phyloP scores from a whole-genome alignment of 805 yeast genomes.

The Wickerhamiella vanderwaltii region DNA sequence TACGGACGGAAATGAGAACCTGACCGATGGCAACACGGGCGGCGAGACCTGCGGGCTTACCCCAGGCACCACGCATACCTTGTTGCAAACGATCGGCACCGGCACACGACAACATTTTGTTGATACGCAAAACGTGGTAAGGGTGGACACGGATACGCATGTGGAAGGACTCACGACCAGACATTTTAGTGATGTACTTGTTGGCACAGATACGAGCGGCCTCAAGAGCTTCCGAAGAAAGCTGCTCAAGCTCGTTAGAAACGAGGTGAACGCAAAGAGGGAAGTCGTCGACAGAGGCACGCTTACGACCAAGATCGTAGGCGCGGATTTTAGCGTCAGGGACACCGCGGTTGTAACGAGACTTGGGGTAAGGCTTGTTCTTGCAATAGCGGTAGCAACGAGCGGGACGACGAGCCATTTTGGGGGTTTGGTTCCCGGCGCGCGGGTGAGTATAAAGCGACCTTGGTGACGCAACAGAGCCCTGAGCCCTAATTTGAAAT shows the following conservation, averaged over 20 bases:
- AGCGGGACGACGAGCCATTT: constrained; percentile 99
- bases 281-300: constrained; percentile 98
- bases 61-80: constrained; percentile 99
- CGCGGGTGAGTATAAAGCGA: not conserved
- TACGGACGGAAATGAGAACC: constrained; percentile 94
- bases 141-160: constrained; percentile 99
- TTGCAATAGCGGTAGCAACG: constrained; percentile 99
- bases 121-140: constrained; percentile 99
- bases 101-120: constrained; percentile 99
- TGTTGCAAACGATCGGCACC: constrained; percentile 99
- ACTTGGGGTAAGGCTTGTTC: constrained; percentile 99
- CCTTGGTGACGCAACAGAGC: not conserved
- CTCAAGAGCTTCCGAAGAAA: constrained; percentile 98
- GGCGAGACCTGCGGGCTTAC: constrained; percentile 99
- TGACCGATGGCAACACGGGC: constrained; percentile 99
- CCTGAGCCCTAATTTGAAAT: constrained; percentile 13
- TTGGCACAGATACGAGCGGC: constrained; percentile 99
- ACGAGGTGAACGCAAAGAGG: constrained; percentile 99
- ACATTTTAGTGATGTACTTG: constrained; percentile 95
- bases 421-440: not conserved
- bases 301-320: constrained; percentile 99
- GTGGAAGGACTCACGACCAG: constrained; percentile 99
- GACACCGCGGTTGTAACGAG: constrained; percentile 99
- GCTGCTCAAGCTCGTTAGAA: constrained; percentile 98
- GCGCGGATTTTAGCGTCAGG: constrained; percentile 99